Evolutionary conservation across 257 asterid genomes (phyloP), one percentile per base, ranked within the genome.

Genomic region (Nicotiana knightiana): DNA sequence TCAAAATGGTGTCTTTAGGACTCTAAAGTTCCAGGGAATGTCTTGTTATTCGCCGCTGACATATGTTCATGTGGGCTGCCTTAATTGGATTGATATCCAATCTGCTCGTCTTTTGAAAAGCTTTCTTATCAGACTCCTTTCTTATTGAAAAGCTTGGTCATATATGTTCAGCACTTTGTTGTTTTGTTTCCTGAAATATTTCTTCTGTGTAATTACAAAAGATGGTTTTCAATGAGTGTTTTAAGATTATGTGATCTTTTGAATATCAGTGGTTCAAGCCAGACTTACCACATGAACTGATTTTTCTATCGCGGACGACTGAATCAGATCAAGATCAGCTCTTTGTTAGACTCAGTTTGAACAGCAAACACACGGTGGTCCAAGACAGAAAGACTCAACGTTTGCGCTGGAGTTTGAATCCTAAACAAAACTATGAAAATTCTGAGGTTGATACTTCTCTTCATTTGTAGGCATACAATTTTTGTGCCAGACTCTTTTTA

Each of bases 51-150:
- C 2, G 8, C 43, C 43, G 43, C 43, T 54, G 85, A 80, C 88
- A 5, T 70, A 75, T 15, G 51, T 83, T 83, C 91, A 82, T 87
- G 86, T 87, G 35, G 90, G 90, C 12, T 86, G 90, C 81, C 87
- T 89, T 18, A 84, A 84, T 11, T 82, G 81, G 57, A 62, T 82
- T 48, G 84, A 24, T 61, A 21, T 3, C 67, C 65, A 6, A 18
- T 17, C 13, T 0, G 17, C 4, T 0, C 1, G 0, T 51, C 5
- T 51, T 9, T 13, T 51, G 3, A 17, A 51, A 6, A 59, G 39
- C 39, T 55, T 55, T n/a, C n/a, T n/a, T n/a, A 55, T 55, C n/a
- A 15, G 2, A 55, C 21, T 15, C 24, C 62, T 3, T 4, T 5
- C 63, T 57, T 16, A 17, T 6, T 57, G 26, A 57, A 57, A 57